phyloP scores from a whole-genome alignment of 441 rosid genomes.

The Pelargonium australe region DNA sequence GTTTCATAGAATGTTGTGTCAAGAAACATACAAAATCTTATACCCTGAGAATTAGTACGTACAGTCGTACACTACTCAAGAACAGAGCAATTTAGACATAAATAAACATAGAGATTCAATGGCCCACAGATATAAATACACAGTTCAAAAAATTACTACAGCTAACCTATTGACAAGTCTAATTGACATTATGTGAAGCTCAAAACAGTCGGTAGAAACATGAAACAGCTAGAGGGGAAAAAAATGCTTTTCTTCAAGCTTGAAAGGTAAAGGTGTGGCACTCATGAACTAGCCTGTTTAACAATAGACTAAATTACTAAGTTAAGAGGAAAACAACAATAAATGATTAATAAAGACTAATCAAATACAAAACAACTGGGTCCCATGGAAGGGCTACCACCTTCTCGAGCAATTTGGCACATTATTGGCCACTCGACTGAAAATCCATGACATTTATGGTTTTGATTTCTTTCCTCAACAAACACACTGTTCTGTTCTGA shows the following conservation, averaged over 20 bases:
- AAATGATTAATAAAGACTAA: slow-evolving; percentile 24
- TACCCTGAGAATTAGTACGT: no score
- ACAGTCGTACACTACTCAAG: no score
- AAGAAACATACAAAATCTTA: no score
- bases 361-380: slow-evolving; percentile 40
- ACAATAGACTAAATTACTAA: slow-evolving; percentile 30
- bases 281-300: slow-evolving; percentile 17
- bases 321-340: neutral
- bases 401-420: slow-evolving; percentile 29
- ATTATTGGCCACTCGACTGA: neutral
- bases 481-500: slow-evolving; percentile 21
- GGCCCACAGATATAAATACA: no score
- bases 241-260: neutral
- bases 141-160: no score
- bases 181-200: no score
- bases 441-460: slow-evolving; percentile 26
- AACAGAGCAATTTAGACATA: no score
- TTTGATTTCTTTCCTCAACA: slow-evolving; percentile 26
- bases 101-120: no score
- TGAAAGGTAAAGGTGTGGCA: slow-evolving; percentile 6
- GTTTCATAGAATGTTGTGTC: no score
- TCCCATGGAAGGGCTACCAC: slow-evolving; percentile 27
- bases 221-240: neutral
- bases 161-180: no score
- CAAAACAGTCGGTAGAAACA: no score